phyloP scores from a whole-genome alignment of 345 rosid species.

The Eucalyptus melliodora region DNA sequence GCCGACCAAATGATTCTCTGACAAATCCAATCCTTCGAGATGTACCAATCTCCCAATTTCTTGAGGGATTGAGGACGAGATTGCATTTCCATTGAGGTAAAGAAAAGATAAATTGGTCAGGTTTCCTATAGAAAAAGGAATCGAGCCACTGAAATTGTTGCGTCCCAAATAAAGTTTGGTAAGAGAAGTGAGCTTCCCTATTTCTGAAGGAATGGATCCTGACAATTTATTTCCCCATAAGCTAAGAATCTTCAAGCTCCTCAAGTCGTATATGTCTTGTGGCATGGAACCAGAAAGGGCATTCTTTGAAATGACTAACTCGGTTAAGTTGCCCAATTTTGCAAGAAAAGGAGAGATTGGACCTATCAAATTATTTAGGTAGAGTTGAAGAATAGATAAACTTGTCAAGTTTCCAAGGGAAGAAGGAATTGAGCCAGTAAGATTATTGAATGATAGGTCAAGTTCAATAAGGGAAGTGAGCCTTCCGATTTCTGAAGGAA shows the following conservation, averaged over 20 bases:
- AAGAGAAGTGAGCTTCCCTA: too few relatives aligned
- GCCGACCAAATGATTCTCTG: neutral
- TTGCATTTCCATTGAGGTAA: neutral
- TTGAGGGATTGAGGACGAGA: neutral
- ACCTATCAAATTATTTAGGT: too few relatives aligned
- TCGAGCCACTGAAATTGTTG: rapidly evolving
- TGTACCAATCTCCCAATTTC: neutral
- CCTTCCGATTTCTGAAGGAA: neutral
- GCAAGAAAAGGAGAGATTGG: neutral
- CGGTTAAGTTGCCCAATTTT: too few relatives aligned
- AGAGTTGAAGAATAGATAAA: too few relatives aligned
- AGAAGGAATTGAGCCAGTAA: neutral
- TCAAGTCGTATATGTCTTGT: too few relatives aligned
- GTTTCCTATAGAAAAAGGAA: neutral
- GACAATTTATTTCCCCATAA: too few relatives aligned
- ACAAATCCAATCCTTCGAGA: neutral
- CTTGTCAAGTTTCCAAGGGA: too few relatives aligned
- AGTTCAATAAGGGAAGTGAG: neutral
- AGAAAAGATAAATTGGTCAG: neutral
- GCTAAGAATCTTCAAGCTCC: too few relatives aligned
- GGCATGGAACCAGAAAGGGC: too few relatives aligned
- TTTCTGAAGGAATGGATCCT: too few relatives aligned
- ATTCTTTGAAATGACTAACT: rapidly evolving
- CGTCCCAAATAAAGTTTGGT: rapidly evolving
- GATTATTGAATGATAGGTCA: rapidly evolving